Evolutionary conservation across 1,284 basidiomycete species (phyloP), one percentile per base, ranked within the genome.

Genomic region (Cryptococcus sp.): DNA sequence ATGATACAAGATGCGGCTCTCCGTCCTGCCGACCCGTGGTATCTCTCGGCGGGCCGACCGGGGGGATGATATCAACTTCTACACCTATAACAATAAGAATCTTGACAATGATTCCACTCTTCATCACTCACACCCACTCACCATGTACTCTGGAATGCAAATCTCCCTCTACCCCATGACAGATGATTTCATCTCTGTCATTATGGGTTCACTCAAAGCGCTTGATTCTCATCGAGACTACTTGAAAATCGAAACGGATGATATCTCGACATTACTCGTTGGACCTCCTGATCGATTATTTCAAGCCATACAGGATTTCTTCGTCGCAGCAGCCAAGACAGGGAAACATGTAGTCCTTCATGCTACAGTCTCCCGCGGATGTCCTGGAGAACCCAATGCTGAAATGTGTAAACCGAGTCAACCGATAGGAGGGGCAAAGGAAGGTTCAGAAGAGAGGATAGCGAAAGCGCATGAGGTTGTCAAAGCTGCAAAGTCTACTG

Each of bases 161-260:
- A 48, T 59, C 32, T 57, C 58, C n/a, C 55, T 59, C 42, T 59
- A 56, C 44, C 55, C 55, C 10, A 59, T 59, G 58, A 37, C 35
- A 6, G 47, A 49, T 31, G 50, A 51, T 36, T 59, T 57, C 35
- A 50, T 59, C 47, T 33, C 55, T n/a, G 30, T 59, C 43, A 59
- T 59, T 45, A 23, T 59, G 23, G 32, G n/a, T n/a, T 50, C 55
- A 3, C 51, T 59, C 34, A 47, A 41, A 30, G 55, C 58, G 3
- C 49, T 59, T 11, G 58, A 59, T 45, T 55, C 58, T 6, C 53
- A 59, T 36, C 51, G 58, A 11, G 31, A 34, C 5, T 48, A 59
- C 7, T 51, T 59, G 11, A 46, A 51, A 14, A 56, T 59, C 48
- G 55, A 57, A 30, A 59, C 58, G 13, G 58, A 59, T 34, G 58